Conservation (phyloP, 176 grass and related monocot genomes). For the Hyparrhenia diplandra region DNA sequence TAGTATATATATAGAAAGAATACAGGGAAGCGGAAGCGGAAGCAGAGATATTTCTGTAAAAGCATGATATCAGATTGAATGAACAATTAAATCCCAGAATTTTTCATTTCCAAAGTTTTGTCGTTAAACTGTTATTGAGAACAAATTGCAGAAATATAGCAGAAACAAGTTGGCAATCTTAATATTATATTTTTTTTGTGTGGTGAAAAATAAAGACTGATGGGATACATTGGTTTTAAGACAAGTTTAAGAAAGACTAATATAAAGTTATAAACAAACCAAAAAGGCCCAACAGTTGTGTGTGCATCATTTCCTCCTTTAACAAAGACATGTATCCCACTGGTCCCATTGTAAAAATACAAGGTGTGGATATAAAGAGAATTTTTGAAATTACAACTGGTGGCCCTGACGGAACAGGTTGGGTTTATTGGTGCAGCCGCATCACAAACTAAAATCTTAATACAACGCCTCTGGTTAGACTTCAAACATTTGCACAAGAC, state of each 20-base stretch:
- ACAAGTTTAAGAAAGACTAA: not conserved
- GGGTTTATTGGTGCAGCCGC: not conserved
- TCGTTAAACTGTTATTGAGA: not conserved
- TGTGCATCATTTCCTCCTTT: not conserved
- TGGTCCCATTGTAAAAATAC: not conserved
- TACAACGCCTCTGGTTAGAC: not conserved
- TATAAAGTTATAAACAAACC: not conserved
- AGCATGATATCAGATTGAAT: not conserved
- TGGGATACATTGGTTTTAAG: not conserved
- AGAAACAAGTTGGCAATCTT: not conserved
- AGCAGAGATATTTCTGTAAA: not conserved
- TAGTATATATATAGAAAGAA: not conserved
- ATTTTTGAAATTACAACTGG: not conserved
- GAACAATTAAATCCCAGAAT: not conserved
- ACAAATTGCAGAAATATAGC: not conserved
- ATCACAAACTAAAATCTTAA: not conserved
- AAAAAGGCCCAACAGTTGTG: not conserved
- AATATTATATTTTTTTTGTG: not conserved
- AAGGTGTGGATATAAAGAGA: not conserved
- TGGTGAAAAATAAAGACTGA: not conserved
- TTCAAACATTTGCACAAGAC: not conserved
- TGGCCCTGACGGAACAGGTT: not conserved
- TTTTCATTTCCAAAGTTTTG: not conserved
- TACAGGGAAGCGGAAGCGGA: not conserved
- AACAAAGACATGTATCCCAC: not conserved